phyloP scores from a whole-genome alignment of 805 yeast genomes.

The Barnettozyma californica region DNA sequence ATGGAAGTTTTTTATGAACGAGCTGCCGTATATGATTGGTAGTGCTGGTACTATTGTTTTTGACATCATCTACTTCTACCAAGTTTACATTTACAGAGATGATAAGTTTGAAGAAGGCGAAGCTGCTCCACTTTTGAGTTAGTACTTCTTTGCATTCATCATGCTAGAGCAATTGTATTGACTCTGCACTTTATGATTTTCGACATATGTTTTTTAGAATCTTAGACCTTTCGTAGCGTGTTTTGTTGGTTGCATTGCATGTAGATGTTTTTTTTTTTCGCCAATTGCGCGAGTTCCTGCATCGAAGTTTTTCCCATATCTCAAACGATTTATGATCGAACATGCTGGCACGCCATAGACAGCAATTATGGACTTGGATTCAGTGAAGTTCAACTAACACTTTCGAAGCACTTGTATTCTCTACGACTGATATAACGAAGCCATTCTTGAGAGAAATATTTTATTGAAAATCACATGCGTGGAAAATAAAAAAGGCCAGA shows the following conservation, averaged over 20 bases:
- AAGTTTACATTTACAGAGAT: constrained; percentile 35
- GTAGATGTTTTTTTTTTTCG: no score
- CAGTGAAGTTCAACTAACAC: no score
- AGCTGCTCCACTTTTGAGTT: constrained; percentile 13
- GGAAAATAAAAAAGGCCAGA: no score
- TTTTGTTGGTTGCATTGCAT: no score
- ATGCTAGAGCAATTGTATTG: not conserved
- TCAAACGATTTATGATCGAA: not conserved
- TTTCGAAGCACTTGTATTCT: no score
- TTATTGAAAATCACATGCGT: no score
- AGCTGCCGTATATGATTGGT: constrained; percentile 79
- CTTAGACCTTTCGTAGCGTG: no score
- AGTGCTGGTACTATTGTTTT: constrained; percentile 81
- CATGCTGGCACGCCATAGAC: not conserved
- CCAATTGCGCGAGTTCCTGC: not conserved
- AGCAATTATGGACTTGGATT: not conserved
- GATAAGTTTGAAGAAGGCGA: constrained; percentile 8
- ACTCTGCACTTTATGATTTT: no score
- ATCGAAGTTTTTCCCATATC: not conserved
- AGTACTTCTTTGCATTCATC: not conserved
- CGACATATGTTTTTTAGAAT: no score
- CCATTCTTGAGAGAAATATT: no score
- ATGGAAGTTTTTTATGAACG: constrained; percentile 51
- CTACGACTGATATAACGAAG: no score
- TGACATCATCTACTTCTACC: constrained; percentile 68